Conservation (phyloP, 2,329 filamentous ascomycete genomes). For the Diaporthe citriasiana region DNA sequence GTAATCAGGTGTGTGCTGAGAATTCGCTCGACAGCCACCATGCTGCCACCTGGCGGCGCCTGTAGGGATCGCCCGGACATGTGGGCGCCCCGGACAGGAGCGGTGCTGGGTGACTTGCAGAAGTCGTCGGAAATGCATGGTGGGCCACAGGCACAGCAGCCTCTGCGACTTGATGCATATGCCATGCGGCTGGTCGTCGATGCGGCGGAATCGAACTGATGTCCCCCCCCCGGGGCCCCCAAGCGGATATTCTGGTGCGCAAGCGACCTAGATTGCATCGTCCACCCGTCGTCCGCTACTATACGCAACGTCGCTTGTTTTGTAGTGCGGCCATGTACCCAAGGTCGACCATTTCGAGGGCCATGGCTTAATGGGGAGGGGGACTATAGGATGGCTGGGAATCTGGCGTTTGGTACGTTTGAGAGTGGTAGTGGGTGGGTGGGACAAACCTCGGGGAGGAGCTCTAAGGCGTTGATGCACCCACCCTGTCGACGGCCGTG, state of each 20-base stretch:
- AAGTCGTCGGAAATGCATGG: constrained; percentile 28
- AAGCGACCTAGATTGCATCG: background rate
- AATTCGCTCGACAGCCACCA: constrained; percentile 3
- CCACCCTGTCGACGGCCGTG: constrained; percentile 37
- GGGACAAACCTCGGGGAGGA: constrained; percentile 37
- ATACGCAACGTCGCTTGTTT: background rate
- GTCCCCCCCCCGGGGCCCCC: background rate
- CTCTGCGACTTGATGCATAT: constrained; percentile 39
- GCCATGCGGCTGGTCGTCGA: constrained; percentile 33
- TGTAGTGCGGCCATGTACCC: background rate
- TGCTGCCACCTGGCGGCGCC: constrained; percentile 27
- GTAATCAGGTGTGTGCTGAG: constrained; percentile 1
- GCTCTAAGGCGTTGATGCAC: constrained; percentile 30
- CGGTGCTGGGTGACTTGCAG: constrained; percentile 2
- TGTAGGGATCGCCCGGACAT: constrained; percentile 6
- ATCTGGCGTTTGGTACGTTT: constrained; percentile 35
- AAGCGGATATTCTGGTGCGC: background rate
- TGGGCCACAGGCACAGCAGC: constrained; percentile 31
- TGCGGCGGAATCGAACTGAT: constrained; percentile 14
- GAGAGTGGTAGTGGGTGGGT: constrained; percentile 27
- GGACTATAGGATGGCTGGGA: constrained; percentile 17
- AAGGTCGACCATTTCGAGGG: constrained; percentile 12
- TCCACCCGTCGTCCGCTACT: background rate
- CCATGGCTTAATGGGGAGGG: background rate
- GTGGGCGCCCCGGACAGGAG: background rate